These are phyloP conservation scores for Solanum piurae DNA, from an alignment of 257 asterid genomes.

Conservation along the genomic window DNA sequence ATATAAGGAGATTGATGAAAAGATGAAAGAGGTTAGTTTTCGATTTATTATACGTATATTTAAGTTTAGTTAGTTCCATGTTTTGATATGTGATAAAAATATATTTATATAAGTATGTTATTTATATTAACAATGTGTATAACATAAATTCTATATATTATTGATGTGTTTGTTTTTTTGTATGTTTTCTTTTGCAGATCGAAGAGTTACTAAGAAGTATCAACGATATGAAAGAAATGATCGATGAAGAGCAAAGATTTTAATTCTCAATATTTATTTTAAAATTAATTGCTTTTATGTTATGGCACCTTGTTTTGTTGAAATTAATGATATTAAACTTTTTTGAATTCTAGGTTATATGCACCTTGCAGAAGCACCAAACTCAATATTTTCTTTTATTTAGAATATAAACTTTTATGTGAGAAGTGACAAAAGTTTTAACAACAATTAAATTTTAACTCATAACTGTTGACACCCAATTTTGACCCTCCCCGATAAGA, in stretches of 20 bases:
- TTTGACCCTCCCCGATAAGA: too few species aligned
- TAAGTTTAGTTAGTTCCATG: background rate
- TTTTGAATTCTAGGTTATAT: background rate
- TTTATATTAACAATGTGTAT: background rate
- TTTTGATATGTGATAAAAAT: background rate
- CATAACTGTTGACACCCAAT: background rate
- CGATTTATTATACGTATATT: too few species aligned
- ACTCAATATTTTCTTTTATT: too few species aligned
- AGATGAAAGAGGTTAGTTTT: background rate
- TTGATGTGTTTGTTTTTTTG: background rate
- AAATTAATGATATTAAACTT: background rate
- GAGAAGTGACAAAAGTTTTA: background rate
- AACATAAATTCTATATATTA: fast-evolving
- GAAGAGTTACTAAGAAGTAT: background rate
- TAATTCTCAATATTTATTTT: background rate
- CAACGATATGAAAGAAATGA: background rate
- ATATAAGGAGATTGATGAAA: background rate
- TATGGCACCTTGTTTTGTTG: background rate
- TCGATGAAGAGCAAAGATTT: background rate
- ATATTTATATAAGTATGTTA: background rate
- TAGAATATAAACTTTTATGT: too few species aligned
- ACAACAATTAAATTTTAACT: background rate
- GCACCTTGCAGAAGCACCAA: background rate
- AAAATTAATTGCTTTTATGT: background rate
- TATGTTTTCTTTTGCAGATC: background rate